Evolutionary conservation across 1,284 basidiomycete genomes (phyloP), one percentile per base, ranked within the genome.

Genomic region (Bondarzewia mesenterica): DNA sequence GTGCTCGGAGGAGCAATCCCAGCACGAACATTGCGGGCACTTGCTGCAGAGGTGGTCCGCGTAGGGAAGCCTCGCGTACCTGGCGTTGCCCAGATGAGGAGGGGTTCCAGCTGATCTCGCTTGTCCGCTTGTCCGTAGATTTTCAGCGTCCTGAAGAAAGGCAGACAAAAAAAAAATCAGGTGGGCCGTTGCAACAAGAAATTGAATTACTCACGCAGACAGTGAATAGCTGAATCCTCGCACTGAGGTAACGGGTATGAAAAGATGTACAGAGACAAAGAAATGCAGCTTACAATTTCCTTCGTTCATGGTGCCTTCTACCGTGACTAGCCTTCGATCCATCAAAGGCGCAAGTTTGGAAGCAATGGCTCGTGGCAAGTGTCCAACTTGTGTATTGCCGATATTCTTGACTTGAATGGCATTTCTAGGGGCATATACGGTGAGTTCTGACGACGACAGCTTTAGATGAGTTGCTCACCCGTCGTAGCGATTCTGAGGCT

Each of bases 341-440:
- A 93, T 75, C 25, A 92, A 69, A 0, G 84, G 80, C 1, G 89
- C 76, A 12, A 92, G 68, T 53, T 75, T 76, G 0, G 63, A 52
- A 0, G 80, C 86, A 7, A 84, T 73, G n/a, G 65, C 63, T 37
- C 76, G 73, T 1, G 87, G 83, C 32, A 93, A 63, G 62, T 92
- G 89, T 3, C 90, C 89, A 4, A 93, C 87, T 72, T 91, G 89
- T 14, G 65, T 66, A 1, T 74, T 69, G 1, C 73, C 69, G 26
- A 90, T 89, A 57, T 93, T 93, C 59, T 78, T 72, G 8, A 92
- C 89, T 67, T 86, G 77, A 23, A 90, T 85, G 1, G 84, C 83
- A 62, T 89, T 88, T 21, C 82, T 85, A 50, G 37, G 8, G 5
- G 10, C 21, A 43, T 3, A 22, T 8, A 7, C 42, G 12, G 36